Percentiles rank a stretch among this genome's conserved stretches.
Evolutionary conservation across 2,329 filamentous ascomycete species (phyloP).

Genomic region (Xylariaceae sp.): DNA sequence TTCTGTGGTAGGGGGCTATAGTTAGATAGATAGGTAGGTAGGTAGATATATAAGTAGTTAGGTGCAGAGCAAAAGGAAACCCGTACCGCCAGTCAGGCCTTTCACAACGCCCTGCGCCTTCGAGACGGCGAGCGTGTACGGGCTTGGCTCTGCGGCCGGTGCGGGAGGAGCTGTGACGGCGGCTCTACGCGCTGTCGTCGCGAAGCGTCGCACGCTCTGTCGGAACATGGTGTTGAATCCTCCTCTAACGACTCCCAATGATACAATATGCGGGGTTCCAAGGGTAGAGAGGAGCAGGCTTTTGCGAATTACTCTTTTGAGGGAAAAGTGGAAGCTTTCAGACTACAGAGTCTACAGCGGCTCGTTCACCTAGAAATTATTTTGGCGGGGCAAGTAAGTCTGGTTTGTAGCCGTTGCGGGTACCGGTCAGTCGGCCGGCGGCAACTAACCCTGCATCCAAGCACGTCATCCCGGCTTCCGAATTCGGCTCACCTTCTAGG

Average conservation of each 20-base stretch:
- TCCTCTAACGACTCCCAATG: not conserved
- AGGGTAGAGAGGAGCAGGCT: not conserved
- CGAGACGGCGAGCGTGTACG: conserved; percentile 72
- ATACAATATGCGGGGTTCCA: not conserved
- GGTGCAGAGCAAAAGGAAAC: not conserved
- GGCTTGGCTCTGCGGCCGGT: conserved; percentile 45
- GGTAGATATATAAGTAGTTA: conserved; percentile 1
- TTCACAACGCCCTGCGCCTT: conserved; percentile 78
- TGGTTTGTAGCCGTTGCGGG: conserved; percentile 14
- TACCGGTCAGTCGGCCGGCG: conserved; percentile 24
- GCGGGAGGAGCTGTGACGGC: conserved; percentile 43
- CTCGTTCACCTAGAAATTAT: conserved; percentile 12
- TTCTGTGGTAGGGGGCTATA: not conserved
- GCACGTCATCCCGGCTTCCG: conserved; percentile 33
- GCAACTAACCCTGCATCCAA: conserved; percentile 4
- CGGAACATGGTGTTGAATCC: conserved; percentile 62
- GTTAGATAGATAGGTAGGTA: not conserved
- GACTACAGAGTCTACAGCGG: not conserved
- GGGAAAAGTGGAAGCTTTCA: not conserved
- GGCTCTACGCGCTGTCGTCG: conserved; percentile 59
- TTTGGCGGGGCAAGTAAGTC: conserved; percentile 24
- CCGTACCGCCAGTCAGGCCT: conserved; percentile 78
- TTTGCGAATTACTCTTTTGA: not conserved
- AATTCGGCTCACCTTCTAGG: conserved; percentile 5
- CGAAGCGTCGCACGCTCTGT: conserved; percentile 68